These are phyloP conservation scores for Trametes elegans DNA, from an alignment of 768 basidiomycete species.

Conservation along the genomic window DNA sequence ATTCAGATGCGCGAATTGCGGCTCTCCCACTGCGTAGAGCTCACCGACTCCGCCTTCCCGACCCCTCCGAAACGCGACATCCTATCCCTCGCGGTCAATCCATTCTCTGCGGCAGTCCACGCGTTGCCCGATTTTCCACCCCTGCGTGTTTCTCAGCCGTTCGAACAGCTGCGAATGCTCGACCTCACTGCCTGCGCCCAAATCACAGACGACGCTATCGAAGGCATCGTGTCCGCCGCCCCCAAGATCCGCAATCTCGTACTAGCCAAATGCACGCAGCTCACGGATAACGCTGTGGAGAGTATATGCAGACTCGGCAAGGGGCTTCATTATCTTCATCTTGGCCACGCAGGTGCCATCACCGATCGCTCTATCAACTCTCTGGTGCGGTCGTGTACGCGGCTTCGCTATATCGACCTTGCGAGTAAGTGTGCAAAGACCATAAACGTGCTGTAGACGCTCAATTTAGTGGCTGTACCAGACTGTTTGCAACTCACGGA, in stretches of 20 bases:
- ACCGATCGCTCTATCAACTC: slow-evolving; percentile 85
- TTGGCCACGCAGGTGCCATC: slow-evolving; percentile 88
- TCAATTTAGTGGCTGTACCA: slow-evolving; percentile 29
- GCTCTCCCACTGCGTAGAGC: slow-evolving; percentile 70
- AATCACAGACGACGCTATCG: slow-evolving; percentile 76
- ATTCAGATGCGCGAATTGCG: slow-evolving; percentile 89
- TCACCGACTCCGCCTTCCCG: slow-evolving; percentile 88
- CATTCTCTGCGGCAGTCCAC: slow-evolving; percentile 35
- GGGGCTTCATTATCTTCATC: slow-evolving; percentile 90
- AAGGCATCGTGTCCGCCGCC: slow-evolving; percentile 59
- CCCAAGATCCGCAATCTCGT: slow-evolving; percentile 52
- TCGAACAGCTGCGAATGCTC: slow-evolving; percentile 89
- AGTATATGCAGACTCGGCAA: slow-evolving; percentile 87
- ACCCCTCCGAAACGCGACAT: slow-evolving; percentile 48
- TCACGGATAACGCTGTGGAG: slow-evolving; percentile 83
- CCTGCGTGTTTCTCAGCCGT: slow-evolving; percentile 57
- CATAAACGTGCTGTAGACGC: too few relatives aligned
- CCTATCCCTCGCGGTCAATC: slow-evolving; percentile 39
- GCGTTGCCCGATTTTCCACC: slow-evolving; percentile 51
- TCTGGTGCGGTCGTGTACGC: slow-evolving; percentile 82
- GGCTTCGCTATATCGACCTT: slow-evolving; percentile 93
- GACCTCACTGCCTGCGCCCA: slow-evolving; percentile 84
- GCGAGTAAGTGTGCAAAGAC: slow-evolving; percentile 93
- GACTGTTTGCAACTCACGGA: slow-evolving; percentile 89
- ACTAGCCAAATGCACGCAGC: slow-evolving; percentile 60